Evolutionary conservation across 805 yeast species (phyloP), one percentile per base, ranked within the genome.

Genomic region (Metschnikowia baotianmanensis): DNA sequence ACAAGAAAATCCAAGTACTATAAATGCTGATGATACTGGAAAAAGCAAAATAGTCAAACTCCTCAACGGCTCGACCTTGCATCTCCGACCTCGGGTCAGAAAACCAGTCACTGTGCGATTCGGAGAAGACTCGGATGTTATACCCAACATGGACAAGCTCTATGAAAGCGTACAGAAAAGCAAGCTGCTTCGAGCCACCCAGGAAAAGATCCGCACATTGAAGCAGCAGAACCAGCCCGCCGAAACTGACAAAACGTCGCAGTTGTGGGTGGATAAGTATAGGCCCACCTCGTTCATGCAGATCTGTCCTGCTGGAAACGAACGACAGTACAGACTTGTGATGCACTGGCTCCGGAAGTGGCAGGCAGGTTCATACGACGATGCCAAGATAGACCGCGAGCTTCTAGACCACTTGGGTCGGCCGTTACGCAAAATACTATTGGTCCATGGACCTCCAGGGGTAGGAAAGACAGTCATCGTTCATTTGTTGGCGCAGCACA

Each of bases 371-470:
- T 67, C 63, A n/a, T 64, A 59, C 40, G 55, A 61, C 4, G 62
- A 55, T n/a, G 52, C 23, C 6, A 33, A 10, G 31, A 15, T 16
- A n/a, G 46, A 46, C 10, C 47, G 44, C 12, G 36, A 36, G 16
- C 35, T 34, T 12, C 51, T 48, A 1, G 73, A 69, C 48, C 27
- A 43, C 4, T 50, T 61, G 34, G 72, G 70, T 5, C 45, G 73
- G 11, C 72, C 72, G 5, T 65, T 60, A 12, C 73, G 74, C 38
- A 83, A 78, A 48, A 71, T 93, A 0, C 57, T 93, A 16, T 65
- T 93, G 29, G 74, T 93, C 9, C 88, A 83, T 57, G 99, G 99
- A 0, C 93, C 96, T 0, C 89, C 96, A 0, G 99, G 99, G 2
- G 72, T 84, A 13, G 99, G 99, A 8, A 91, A 91, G 57, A 90